Conservation (phyloP, 306 rosid species). For the Casuarina glauca region DNA sequence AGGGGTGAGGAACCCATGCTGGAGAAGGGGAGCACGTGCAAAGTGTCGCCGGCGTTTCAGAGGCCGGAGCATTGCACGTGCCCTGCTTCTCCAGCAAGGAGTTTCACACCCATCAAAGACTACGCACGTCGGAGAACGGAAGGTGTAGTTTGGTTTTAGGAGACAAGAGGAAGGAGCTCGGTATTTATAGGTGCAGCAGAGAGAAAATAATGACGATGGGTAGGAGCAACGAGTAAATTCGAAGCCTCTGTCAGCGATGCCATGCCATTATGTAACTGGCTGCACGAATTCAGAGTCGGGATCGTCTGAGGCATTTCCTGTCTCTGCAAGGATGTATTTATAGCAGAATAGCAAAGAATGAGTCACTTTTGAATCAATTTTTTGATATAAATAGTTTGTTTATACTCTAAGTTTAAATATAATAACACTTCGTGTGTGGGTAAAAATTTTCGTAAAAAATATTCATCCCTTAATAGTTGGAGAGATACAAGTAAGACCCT, state of each 20-base stretch:
- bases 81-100: constrained; percentile 99
- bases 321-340: constrained; percentile 25
- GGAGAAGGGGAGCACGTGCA: constrained; percentile 96
- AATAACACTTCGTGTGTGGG: no score
- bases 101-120: constrained; percentile 49
- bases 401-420: no score
- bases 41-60: constrained; percentile 21
- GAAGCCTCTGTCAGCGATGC: constrained; percentile 35
- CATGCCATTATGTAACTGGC: constrained; percentile 37
- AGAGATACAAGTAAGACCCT: no score
- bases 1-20: constrained; percentile 62
- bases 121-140: constrained; percentile 12
- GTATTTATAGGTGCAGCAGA: constrained; percentile 48
- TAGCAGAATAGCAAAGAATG: no score
- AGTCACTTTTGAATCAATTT: no score
- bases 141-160: constrained; percentile 18
- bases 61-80: constrained; percentile 73
- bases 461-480: no score
- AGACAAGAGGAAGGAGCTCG: constrained; percentile 19
- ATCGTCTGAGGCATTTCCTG: constrained; percentile 35
- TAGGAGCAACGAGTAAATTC: constrained; percentile 39
- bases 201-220: constrained; percentile 28
- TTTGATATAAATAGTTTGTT: no score
- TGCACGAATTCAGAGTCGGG: constrained; percentile 42
- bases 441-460: no score